A percentile compares a stretch with the other conserved stretches of the same genome.
Conservation (phyloP, 257 asterid genomes). For the Nicotiana obtusifolia region DNA sequence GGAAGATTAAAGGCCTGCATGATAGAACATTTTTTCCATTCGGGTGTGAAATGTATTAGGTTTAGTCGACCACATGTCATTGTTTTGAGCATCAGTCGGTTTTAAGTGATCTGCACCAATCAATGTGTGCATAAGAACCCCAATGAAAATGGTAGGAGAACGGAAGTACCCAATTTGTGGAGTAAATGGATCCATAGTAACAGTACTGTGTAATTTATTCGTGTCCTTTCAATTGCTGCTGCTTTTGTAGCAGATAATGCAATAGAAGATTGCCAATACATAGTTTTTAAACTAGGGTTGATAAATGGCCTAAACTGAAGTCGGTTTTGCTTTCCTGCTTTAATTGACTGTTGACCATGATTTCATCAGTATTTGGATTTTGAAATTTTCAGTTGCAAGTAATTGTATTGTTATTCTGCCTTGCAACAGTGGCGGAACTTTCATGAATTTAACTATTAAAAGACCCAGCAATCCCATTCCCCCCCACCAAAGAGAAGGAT, state of each 20-base stretch:
- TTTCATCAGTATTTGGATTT: not conserved
- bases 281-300: not conserved
- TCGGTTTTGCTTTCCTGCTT: not conserved
- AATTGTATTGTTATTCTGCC: not conserved
- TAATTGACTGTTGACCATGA: not conserved
- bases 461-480: not conserved
- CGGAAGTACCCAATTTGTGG: not conserved
- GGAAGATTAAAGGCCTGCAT: not conserved
- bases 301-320: not conserved
- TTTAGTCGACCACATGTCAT: not conserved
- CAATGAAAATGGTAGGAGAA: not conserved
- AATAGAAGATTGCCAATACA: not conserved
- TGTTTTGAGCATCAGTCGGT: not conserved
- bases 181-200: not conserved
- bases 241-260: not conserved
- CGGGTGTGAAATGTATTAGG: not conserved
- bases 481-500: not conserved
- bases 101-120: not conserved
- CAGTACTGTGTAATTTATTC: not conserved
- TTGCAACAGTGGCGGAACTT: not conserved
- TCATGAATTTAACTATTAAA: not conserved
- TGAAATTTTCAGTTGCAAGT: not conserved
- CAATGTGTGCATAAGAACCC: not conserved
- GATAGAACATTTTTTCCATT: not conserved
- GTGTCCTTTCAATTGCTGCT: not conserved